Percentiles rank a stretch among this genome's conserved stretches.
These are phyloP conservation scores for Pythium monospermum DNA, from an alignment of 352 stramenopile species.

Conservation along the genomic window DNA sequence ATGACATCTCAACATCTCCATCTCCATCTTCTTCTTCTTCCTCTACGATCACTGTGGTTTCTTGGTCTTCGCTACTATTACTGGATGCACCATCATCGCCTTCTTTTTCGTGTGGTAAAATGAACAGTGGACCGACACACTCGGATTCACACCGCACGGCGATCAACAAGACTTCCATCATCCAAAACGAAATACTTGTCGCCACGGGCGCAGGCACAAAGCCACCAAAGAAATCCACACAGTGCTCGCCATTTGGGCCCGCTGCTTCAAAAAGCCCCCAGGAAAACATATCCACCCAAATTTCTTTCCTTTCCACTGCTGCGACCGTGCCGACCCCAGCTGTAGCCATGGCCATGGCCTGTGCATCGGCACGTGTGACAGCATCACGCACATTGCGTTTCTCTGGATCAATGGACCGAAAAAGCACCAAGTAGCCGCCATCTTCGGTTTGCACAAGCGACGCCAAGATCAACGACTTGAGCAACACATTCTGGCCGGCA, in stretches of 20 bases:
- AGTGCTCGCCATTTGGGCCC: constrained; percentile 13
- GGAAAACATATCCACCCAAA: constrained; percentile 22
- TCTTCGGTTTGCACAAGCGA: constrained; percentile 12
- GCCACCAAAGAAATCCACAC: constrained; percentile 12
- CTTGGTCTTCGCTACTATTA: no score
- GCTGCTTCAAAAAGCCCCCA: constrained; percentile 19
- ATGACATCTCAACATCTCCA: no score
- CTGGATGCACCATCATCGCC: no score
- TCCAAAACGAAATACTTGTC: constrained; percentile 14
- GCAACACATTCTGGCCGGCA: constrained; percentile 6
- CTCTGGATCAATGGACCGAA: constrained; percentile 16
- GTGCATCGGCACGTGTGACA: no score
- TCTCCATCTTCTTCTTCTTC: no score
- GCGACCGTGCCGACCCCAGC: constrained; percentile 14
- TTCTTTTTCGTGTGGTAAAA: no score
- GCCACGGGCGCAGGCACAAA: constrained; percentile 15
- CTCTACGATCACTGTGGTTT: no score
- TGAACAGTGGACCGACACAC: constrained; percentile 12
- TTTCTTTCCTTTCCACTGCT: no score
- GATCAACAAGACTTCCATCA: constrained; percentile 23
- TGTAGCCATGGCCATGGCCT: no score
- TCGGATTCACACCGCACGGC: constrained; percentile 16
- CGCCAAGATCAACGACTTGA: constrained; percentile 22
- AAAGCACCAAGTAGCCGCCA: constrained; percentile 9
- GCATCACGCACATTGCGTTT: no score